Evolutionary conservation across 306 rosid species (phyloP), one percentile per base, ranked within the genome.

Genomic region (Albizia julibrissin): DNA sequence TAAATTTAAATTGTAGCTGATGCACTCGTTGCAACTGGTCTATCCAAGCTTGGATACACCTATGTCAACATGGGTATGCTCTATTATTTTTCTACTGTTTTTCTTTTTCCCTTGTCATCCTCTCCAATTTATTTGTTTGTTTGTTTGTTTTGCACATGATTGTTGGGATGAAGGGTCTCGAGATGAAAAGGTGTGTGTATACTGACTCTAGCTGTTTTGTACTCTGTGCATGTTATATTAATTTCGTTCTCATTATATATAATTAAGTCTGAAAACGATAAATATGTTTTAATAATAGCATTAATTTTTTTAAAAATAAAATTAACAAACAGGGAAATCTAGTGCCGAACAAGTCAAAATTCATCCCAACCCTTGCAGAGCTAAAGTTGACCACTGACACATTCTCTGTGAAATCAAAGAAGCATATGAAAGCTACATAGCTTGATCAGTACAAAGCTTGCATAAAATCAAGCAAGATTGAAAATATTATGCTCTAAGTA

Each of bases 81-180:
- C 31, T 29, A 29, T 29, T 29, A 29, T 29, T 29, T 29, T 29
- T 29, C 31, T 29, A 3, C 31, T 29, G 31, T 29, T 29, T 29
- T 29, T 29, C 31, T 29, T 29, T 59, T 6, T 59, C 66, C 15
- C 24, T 67, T 3, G 31, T 29, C 31, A 29, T 29, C 31, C 31
- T 29, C 31, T 0, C 31, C 31, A 3, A 29, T 29, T 29, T 29
- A 3, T 29, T 29, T 29, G 31, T 29, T 29, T 29, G 31, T 29
- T 29, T 29, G 2, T 29, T 29, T 29, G 2, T 81, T 33, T 3
- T 76, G 74, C 79, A 95, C 98, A 95, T 92, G 99, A 93, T 89
- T 95, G 99, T 84, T 95, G 99, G 99, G 99, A 97, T 33, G 99
- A 95, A 88, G 16, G 87, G 44, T 74, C 86, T 86, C 89, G 99